Conservation (phyloP, 805 yeast species). For the Sporopachydermia quercuum region DNA sequence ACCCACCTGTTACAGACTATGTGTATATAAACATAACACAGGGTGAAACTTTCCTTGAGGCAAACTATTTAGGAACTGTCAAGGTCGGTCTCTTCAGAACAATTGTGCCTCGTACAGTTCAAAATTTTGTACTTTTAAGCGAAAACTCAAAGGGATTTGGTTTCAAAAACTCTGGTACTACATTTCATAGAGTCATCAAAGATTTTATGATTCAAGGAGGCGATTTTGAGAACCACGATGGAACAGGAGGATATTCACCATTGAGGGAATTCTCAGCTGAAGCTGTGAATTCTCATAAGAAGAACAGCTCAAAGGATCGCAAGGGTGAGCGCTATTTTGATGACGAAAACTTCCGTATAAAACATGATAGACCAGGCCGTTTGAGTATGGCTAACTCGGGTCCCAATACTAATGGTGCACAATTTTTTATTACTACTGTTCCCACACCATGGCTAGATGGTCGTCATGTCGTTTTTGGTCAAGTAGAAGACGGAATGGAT, state of each 20-base stretch:
- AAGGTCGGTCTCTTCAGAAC: not conserved
- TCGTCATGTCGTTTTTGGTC: constrained; percentile 92
- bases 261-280: not conserved
- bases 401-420: constrained; percentile 78
- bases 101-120: not conserved
- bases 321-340: not conserved
- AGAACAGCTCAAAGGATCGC: not conserved
- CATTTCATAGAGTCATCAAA: constrained; percentile 35
- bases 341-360: constrained; percentile 53
- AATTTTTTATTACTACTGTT: constrained; percentile 73
- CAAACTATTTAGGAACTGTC: not conserved
- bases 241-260: constrained; percentile 32
- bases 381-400: constrained; percentile 81
- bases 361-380: constrained; percentile 59
- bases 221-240: constrained; percentile 29
- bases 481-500: constrained; percentile 30
- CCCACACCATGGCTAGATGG: constrained; percentile 87
- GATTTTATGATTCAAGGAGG: constrained; percentile 41
- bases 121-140: not conserved
- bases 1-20: not conserved
- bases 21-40: not conserved
- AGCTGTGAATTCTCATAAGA: too few species aligned
- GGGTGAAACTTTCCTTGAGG: not conserved
- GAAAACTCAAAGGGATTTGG: not conserved
- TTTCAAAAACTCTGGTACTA: constrained; percentile 15